These are phyloP conservation scores for Cyanidiococcus yangmingshanensis DNA, from an alignment of 23 red algal genomes.

Conservation along the genomic window DNA sequence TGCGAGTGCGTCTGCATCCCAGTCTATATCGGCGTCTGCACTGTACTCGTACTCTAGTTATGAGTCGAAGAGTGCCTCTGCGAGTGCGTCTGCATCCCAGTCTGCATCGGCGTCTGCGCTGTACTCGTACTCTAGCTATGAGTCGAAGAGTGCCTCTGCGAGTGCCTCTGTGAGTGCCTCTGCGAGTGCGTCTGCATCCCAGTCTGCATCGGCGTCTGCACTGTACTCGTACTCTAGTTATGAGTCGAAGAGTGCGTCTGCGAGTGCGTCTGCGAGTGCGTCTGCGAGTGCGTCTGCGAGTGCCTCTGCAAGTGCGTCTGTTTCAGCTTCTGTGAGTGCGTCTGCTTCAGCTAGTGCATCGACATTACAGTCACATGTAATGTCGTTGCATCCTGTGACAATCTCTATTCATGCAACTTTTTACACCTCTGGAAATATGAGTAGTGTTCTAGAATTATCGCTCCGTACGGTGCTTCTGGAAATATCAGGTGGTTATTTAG, in stretches of 20 bases:
- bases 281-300: not conserved
- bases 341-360: not conserved
- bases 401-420: too few species aligned
- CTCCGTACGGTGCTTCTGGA: not conserved
- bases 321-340: not conserved
- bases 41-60: not conserved
- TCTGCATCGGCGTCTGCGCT: too few species aligned
- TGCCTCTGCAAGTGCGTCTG: too few species aligned
- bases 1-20: too few species aligned
- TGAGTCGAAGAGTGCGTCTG: too few species aligned
- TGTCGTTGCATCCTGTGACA: too few species aligned
- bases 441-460: not conserved
- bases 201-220: not conserved
- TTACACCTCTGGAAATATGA: not conserved
- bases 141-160: not conserved
- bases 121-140: not conserved
- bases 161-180: too few species aligned
- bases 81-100: not conserved
- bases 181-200: not conserved
- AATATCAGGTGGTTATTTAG: not conserved
- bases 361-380: not conserved
- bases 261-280: not conserved
- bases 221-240: too few species aligned
- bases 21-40: not conserved
- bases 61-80: not conserved